Base-by-base conservation (phyloP, 1,284 basidiomycete genomes). In the Heterobasidion irregulare region DNA sequence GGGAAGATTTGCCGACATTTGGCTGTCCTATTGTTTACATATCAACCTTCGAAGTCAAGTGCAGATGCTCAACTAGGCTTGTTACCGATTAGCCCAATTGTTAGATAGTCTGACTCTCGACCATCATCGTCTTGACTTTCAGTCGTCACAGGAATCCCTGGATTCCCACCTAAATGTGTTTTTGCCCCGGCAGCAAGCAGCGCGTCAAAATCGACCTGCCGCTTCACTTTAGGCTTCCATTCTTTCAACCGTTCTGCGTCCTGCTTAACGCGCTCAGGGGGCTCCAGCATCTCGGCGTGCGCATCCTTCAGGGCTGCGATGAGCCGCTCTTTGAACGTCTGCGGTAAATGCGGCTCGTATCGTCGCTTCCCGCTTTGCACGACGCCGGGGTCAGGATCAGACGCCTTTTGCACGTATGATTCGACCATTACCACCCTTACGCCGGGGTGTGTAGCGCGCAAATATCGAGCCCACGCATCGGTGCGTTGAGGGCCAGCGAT, bases 1-100 rank as follows among this genome's bases (percentile, higher is more conserved):
- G 72, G 0, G 90, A 93, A 0, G 90, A 93, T 67, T 98, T 98
- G 33, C 94, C 94, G 36, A 96, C 93, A 66, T 96, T 97, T 8
- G 94, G 94, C 65, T 96, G 93, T 9, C 91, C 89, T 90, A 5
- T 26, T 26, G 26, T 26, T 6, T 26, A 59, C 10, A 34, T n/a
- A 48, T 12, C 7, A 13, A 35, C 26, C 35, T 44, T 51, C 32
- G 36, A 15, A 18, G 12, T 34, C 13, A 36, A 12, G 35, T 38
- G 26, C 35, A n/a, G 44, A 15, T 12, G 6, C 2, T n/a, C 13
- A 32, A 10, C 47, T 5, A 47, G 35, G 6, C n/a, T 34, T 47
- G 53, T 47, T 63, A 81, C 92, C 93, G 59, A 95, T 88, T 36
- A 95, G 68, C 0, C 93, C 93, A 54, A 96, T 76, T 0, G 91